These are phyloP conservation scores for Umbelopsis isabellina DNA, from an alignment of 192 early-diverging fungal species.

Conservation along the genomic window DNA sequence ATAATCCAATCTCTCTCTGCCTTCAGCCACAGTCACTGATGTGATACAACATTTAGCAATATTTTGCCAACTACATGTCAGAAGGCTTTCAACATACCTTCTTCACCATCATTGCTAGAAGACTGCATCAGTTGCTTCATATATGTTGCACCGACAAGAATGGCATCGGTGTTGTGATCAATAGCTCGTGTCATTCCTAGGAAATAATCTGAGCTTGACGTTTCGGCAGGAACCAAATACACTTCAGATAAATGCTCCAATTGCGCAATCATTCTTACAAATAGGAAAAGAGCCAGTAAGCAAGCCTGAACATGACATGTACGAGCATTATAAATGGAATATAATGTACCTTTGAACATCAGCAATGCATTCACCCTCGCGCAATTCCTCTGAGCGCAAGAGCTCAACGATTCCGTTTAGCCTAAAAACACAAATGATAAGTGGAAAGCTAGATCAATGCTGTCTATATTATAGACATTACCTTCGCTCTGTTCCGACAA, in stretches of 20 bases:
- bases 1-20: slow-evolving; percentile 45
- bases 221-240: slow-evolving; percentile 53
- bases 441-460: too few species aligned
- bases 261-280: slow-evolving; percentile 65
- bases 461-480: not conserved
- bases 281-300: slow-evolving; percentile 14
- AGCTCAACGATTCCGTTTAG: slow-evolving; percentile 76
- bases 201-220: slow-evolving; percentile 57
- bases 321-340: slow-evolving; percentile 23
- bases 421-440: slow-evolving; percentile 20
- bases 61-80: too few species aligned
- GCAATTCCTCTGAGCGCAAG: slow-evolving; percentile 78
- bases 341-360: slow-evolving; percentile 53
- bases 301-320: slow-evolving; percentile 4
- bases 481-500: slow-evolving; percentile 78
- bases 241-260: slow-evolving; percentile 67
- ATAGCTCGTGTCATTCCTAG: slow-evolving; percentile 50
- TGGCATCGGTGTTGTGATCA: slow-evolving; percentile 71
- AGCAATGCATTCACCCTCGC: slow-evolving; percentile 64
- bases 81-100: slow-evolving; percentile 29
- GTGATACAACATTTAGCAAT: too few species aligned
- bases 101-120: slow-evolving; percentile 45
- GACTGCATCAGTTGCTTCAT: slow-evolving; percentile 40
- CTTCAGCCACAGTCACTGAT: slow-evolving; percentile 33
- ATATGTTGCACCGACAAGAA: slow-evolving; percentile 60